Evolutionary conservation across 2,329 filamentous ascomycete genomes (phyloP).

Genomic region (Zymoseptoria passerinii): DNA sequence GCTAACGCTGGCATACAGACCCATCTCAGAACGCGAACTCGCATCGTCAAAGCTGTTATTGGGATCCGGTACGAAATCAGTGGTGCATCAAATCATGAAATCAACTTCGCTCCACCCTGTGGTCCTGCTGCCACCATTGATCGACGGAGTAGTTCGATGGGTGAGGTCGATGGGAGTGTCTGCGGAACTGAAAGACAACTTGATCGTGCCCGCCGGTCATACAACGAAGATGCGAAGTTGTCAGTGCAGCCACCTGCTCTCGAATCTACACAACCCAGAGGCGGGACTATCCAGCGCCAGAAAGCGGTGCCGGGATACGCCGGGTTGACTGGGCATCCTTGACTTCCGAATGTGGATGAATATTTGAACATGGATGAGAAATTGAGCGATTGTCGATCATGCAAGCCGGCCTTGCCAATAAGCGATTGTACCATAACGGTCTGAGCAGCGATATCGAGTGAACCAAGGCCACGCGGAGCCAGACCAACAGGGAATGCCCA

Average conservation of each 20-base stretch:
- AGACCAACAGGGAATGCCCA: background rate
- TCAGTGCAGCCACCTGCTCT: background rate
- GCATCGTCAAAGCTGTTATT: conserved; percentile 22
- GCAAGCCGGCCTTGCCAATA: background rate
- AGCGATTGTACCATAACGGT: background rate
- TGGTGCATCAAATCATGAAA: conserved; percentile 13
- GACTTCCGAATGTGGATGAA: background rate
- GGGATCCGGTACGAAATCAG: conserved; percentile 26
- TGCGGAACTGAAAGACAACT: too few species aligned
- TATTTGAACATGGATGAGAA: background rate
- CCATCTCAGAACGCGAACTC: conserved; percentile 1
- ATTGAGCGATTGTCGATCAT: background rate
- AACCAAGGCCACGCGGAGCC: background rate
- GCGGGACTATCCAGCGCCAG: background rate
- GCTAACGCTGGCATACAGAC: conserved; percentile 1
- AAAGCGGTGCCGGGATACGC: background rate
- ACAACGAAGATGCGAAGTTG: background rate
- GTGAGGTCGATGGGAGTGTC: background rate
- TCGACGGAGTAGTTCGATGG: background rate
- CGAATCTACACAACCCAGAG: background rate
- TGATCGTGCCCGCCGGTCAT: background rate
- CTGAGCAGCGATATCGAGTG: background rate
- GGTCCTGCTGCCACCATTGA: background rate
- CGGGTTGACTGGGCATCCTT: background rate
- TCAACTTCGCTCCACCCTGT: background rate